A percentile compares a stretch with the other conserved stretches of the same genome.
Evolutionary conservation across 352 stramenopile species (phyloP).

Genomic region (Globisporangium cystogenes): DNA sequence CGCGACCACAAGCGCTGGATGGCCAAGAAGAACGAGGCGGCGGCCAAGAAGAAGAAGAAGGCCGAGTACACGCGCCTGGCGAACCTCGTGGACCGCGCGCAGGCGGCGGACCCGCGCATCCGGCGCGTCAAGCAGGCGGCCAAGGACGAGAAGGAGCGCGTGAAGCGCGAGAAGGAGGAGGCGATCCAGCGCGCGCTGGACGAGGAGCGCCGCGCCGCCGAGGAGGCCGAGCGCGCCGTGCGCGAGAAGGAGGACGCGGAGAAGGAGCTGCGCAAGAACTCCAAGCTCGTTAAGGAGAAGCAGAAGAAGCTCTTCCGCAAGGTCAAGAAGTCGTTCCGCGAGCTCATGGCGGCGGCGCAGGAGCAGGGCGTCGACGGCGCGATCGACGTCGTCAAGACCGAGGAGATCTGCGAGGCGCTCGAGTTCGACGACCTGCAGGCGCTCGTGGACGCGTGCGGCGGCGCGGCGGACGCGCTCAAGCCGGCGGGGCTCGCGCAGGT

Average conservation of each 20-base stretch:
- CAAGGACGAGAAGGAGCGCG: conserved; percentile 78
- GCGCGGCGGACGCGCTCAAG: conserved; percentile 42
- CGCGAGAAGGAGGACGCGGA: conserved; percentile 60
- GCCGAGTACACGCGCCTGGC: conserved; percentile 80
- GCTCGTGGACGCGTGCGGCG: conserved; percentile 58
- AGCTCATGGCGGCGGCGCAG: conserved; percentile 61
- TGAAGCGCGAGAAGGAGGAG: conserved; percentile 73
- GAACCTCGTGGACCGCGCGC: conserved; percentile 72
- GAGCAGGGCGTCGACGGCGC: conserved; percentile 50
- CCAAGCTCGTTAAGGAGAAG: conserved; percentile 78
- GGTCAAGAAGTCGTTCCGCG: conserved; percentile 82
- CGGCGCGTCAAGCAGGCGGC: conserved; percentile 78
- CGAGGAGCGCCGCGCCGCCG: conserved; percentile 55
- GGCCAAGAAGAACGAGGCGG: conserved; percentile 85
- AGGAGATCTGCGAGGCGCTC: conserved; percentile 66
- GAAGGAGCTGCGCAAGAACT: conserved; percentile 62
- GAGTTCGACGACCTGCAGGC: conserved; percentile 66
- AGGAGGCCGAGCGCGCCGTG: conserved; percentile 41
- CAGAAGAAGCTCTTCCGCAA: conserved; percentile 82
- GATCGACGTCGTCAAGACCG: conserved; percentile 69
- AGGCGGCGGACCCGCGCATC: conserved; percentile 70
- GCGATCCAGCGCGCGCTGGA: conserved; percentile 61
- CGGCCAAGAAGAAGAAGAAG: conserved; percentile 88
- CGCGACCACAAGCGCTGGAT: conserved; percentile 86
- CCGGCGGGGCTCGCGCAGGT: conserved; percentile 49